Percentiles rank a stretch among this genome's conserved stretches.
These are phyloP conservation scores for Mycena vulgaris DNA, from an alignment of 768 basidiomycete genomes.

Conservation along the genomic window DNA sequence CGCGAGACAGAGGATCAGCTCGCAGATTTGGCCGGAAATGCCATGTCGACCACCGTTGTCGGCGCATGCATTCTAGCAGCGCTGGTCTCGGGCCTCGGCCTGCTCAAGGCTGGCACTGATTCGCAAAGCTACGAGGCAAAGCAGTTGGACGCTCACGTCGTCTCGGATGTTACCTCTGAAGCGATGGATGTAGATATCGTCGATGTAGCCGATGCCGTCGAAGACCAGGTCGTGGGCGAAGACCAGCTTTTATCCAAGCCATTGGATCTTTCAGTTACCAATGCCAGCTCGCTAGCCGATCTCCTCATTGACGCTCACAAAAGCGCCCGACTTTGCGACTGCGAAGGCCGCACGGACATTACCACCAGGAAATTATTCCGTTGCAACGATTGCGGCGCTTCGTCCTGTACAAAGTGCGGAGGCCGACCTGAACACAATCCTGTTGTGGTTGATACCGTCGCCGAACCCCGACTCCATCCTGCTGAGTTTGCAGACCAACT, in stretches of 20 bases:
- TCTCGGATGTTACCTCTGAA: conserved; percentile 52
- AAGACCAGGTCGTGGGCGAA: conserved; percentile 79
- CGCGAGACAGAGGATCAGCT: conserved; percentile 95
- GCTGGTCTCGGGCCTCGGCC: conserved; percentile 74
- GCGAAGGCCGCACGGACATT: conserved; percentile 89
- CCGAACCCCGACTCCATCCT: conserved; percentile 77
- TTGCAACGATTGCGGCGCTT: conserved; percentile 83
- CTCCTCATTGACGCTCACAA: conserved; percentile 76
- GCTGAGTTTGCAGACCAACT: conserved; percentile 81
- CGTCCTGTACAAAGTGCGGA: conserved; percentile 89
- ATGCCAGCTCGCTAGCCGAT: conserved; percentile 61
- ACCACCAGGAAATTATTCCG: conserved; percentile 75
- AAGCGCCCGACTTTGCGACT: conserved; percentile 88
- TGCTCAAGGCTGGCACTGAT: conserved; percentile 79
- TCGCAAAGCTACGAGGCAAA: conserved; percentile 79
- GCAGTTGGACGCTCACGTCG: conserved; percentile 55
- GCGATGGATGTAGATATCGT: conserved; percentile 65
- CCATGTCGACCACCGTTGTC: conserved; percentile 98
- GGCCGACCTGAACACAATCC: conserved; percentile 93
- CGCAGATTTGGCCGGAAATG: conserved; percentile 95
- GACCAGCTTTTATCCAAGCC: conserved; percentile 74
- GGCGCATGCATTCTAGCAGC: conserved; percentile 91
- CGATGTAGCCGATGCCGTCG: conserved; percentile 40
- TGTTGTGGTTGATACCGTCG: conserved; percentile 64
- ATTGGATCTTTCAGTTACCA: conserved; percentile 77